Evolutionary conservation across 768 basidiomycete genomes (phyloP), one percentile per base, ranked within the genome.

Genomic region (Crucibulum laeve): DNA sequence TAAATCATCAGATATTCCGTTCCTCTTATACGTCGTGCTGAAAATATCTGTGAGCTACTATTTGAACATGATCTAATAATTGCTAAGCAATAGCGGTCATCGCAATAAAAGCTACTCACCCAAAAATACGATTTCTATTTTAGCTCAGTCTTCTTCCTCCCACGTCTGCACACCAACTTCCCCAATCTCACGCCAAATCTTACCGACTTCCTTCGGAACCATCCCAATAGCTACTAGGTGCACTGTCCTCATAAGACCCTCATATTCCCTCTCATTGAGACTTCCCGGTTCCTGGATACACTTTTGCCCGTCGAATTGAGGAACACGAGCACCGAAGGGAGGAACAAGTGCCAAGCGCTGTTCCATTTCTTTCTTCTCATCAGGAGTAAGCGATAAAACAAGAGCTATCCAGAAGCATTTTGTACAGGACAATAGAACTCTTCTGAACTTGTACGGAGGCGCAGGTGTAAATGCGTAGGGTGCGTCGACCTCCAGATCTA

Each of bases 131-230:
- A 30, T n/a, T 30, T n/a, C 28, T 8, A 30, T 8, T 30, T n/a
- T 30, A 37, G 32, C 38, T 41, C 39, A 32, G n/a, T 52, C 54
- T 30, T 45, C 44, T 45, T 61, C 60, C 45, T 58, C 56, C 56
- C 55, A 53, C 24, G 49, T 58, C 46, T 51, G 55, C 19, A 61
- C 56, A n/a, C 58, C 54, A 15, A 53, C 53, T 51, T 58, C 54
- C 18, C 50, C 54, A 38, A 58, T 41, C 47, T 58, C 56, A 32
- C 53, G 43, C 57, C 49, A 60, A 24, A 47, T 50, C 38, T 47
- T 53, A 36, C 50, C 43, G 11, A 56, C 37, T 34, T 53, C 53
- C 26, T 51, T 46, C 17, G 52, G 40, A 15, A 46, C 47, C 49
- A 57, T 42, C 25, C 49, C 48, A 11, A 54, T 34, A 3, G 45